Conservation (phyloP, 192 early-diverging fungal genomes). For the Entomortierella parvispora region DNA sequence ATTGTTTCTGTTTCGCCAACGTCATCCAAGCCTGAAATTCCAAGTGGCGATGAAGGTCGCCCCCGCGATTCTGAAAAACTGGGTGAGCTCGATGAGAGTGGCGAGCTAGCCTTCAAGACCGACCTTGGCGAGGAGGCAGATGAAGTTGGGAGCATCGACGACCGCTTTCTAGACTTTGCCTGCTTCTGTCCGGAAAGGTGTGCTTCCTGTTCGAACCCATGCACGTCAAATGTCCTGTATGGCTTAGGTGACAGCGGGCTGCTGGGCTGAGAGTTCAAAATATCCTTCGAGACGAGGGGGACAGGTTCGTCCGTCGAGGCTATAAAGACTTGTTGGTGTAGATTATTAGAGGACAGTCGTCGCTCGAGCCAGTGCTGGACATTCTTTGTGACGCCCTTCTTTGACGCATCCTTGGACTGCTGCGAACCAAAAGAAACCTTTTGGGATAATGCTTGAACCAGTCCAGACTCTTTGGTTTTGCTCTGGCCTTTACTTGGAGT, state of each 20-base stretch:
- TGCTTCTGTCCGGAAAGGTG: too few relatives aligned
- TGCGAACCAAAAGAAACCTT: not conserved
- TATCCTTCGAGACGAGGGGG: slow-evolving; percentile 1
- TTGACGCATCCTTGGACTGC: not conserved
- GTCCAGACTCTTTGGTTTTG: not conserved
- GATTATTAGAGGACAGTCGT: slow-evolving; percentile 24
- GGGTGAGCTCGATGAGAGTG: not conserved
- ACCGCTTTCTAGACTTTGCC: not conserved
- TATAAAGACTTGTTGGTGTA: slow-evolving; percentile 9
- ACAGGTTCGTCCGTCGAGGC: slow-evolving; percentile 32
- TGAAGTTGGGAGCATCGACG: slow-evolving; percentile 3
- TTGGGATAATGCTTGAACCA: not conserved
- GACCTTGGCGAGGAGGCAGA: not conserved
- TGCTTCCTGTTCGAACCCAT: too few relatives aligned
- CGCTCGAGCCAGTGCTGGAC: slow-evolving; percentile 32
- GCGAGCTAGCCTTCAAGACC: not conserved
- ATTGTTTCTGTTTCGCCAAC: too few relatives aligned
- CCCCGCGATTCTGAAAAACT: too few relatives aligned
- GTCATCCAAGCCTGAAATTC: too few relatives aligned
- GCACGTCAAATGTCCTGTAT: not conserved
- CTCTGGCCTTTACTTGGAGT: slow-evolving; percentile 8
- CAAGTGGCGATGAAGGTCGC: too few relatives aligned
- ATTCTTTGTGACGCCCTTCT: slow-evolving; percentile 19
- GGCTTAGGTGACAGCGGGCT: slow-evolving; percentile 1
- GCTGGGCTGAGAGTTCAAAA: slow-evolving; percentile 10